Conservation (phyloP, 179 eudicot species). For the Silene noctiflora region DNA sequence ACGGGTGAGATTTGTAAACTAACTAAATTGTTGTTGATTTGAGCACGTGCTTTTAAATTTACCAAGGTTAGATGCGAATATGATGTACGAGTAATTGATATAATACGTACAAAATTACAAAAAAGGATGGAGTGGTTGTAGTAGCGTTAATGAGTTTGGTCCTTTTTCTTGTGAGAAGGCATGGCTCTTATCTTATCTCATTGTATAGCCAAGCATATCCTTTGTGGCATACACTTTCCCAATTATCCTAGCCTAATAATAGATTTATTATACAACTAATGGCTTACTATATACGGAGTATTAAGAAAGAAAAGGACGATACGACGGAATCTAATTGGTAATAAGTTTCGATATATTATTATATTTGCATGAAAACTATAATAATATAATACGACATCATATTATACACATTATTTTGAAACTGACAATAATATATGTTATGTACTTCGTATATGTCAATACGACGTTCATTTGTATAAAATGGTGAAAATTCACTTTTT, state of each 20-base stretch:
- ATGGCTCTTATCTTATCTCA: constrained; percentile 12
- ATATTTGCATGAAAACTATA: too few relatives aligned
- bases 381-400: too few relatives aligned
- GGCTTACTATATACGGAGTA: too few relatives aligned
- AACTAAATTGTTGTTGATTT: neutral
- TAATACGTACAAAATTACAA: neutral
- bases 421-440: too few relatives aligned
- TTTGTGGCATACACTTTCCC: neutral
- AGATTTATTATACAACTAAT: too few relatives aligned
- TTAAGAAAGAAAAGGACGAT: too few relatives aligned
- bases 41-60: neutral
- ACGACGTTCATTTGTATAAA: too few relatives aligned
- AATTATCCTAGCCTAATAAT: neutral
- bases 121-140: constrained; percentile 1
- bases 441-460: too few relatives aligned
- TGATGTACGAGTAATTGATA: neutral
- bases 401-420: too few relatives aligned
- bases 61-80: neutral
- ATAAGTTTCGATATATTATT: too few relatives aligned
- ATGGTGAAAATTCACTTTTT: too few relatives aligned
- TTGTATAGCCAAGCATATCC: neutral
- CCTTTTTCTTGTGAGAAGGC: constrained; percentile 5
- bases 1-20: neutral
- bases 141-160: neutral
- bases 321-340: too few relatives aligned